Percentiles rank a stretch among this genome's conserved stretches.
Evolutionary conservation across 345 rosid species (phyloP).

Genomic region (Eucalyptus guilfoylei): DNA sequence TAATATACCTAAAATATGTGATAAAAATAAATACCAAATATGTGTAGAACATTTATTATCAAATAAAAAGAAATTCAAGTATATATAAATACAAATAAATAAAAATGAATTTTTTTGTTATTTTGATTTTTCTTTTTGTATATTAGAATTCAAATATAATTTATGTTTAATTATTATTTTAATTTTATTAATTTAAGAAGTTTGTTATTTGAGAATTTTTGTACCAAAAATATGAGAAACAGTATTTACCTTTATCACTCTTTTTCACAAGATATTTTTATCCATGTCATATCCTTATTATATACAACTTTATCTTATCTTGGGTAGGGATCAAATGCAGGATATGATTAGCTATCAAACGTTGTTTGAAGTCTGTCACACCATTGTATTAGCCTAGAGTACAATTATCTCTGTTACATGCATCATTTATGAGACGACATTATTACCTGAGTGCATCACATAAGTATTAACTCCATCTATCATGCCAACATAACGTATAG

Average conservation of each 20-base stretch:
- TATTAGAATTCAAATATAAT: no score
- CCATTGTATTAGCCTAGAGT: neutral
- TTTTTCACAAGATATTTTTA: no score
- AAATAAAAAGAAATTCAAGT: no score
- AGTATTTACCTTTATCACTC: neutral
- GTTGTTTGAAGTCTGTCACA: neutral
- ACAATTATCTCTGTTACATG: neutral
- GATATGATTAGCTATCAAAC: neutral
- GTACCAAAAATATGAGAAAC: neutral
- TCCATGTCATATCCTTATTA: no score
- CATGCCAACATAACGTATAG: neutral
- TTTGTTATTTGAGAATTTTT: neutral
- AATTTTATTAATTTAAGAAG: no score
- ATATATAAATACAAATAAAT: no score
- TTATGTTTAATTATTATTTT: no score
- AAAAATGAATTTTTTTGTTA: neutral
- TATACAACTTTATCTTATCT: neutral
- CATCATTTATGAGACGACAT: neutral
- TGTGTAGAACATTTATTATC: no score
- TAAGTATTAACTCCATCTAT: neutral
- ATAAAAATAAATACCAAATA: no score
- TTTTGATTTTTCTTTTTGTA: no score
- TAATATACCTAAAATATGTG: neutral
- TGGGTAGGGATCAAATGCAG: neutral
- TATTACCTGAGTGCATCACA: neutral